Conservation (phyloP, 306 rosid species). For the Psophocarpus tetragonolobus region DNA sequence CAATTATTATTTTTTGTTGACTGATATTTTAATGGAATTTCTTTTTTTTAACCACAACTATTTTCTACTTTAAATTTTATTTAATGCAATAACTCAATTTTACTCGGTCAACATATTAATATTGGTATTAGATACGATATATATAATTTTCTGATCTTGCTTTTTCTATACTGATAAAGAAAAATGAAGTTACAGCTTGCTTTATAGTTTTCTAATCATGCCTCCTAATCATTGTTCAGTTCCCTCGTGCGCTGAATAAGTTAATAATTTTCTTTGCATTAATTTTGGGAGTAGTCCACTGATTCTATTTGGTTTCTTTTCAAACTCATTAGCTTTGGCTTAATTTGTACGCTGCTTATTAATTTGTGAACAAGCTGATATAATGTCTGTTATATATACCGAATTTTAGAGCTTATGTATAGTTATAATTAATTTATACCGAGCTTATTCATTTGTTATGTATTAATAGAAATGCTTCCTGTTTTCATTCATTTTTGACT, state of each 20-base stretch:
- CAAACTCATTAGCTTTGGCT: neutral
- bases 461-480: neutral
- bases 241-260: slow-evolving; percentile 3
- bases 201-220: neutral
- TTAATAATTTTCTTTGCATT: neutral
- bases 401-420: neutral
- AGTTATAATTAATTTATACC: neutral
- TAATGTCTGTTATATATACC: neutral
- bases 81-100: too few species aligned
- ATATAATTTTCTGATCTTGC: neutral
- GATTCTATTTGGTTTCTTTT: neutral
- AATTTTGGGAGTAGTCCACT: neutral
- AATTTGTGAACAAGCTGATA: neutral
- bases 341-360: neutral
- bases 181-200: neutral
- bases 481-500: neutral
- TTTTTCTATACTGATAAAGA: neutral
- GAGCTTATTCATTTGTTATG: neutral
- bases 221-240: neutral
- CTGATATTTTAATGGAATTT: too few species aligned
- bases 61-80: too few species aligned
- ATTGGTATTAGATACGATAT: too few species aligned
- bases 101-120: too few species aligned
- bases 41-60: too few species aligned
- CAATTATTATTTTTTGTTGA: neutral